These are phyloP conservation scores for Spizellomyces punctatus DNA, from an alignment of 192 early-diverging fungal species.

Conservation along the genomic window DNA sequence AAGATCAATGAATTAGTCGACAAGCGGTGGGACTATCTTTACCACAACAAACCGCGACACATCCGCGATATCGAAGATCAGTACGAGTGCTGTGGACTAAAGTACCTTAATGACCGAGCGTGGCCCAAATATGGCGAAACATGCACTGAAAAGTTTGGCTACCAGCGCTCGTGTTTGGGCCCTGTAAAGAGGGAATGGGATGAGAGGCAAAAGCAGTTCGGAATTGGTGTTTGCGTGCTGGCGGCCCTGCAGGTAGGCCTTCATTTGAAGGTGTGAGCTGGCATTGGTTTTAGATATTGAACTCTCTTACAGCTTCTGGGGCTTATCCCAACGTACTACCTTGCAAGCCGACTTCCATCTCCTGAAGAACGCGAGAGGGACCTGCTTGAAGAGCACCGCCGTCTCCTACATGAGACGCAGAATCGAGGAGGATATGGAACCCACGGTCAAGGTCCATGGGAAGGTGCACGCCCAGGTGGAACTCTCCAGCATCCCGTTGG, in stretches of 20 bases:
- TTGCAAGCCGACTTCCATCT: constrained; percentile 17
- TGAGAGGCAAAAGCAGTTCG: constrained; percentile 29
- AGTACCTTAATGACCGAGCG: constrained; percentile 37
- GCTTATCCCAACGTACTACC: constrained; percentile 28
- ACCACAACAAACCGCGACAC: constrained; percentile 36
- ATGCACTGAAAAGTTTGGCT: constrained; percentile 37
- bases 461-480: background rate
- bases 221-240: constrained; percentile 12
- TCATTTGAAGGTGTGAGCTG: background rate
- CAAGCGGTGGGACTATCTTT: constrained; percentile 47
- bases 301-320: constrained; percentile 18
- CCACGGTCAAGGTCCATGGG: background rate
- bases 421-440: constrained; percentile 11
- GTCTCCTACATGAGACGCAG: constrained; percentile 13
- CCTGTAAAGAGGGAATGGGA: constrained; percentile 31
- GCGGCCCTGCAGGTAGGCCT: constrained; percentile 16
- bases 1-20: constrained; percentile 21
- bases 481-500: constrained; percentile 29
- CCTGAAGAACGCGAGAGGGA: constrained; percentile 14
- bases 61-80: constrained; percentile 49
- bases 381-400: constrained; percentile 27
- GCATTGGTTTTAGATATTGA: background rate
- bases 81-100: constrained; percentile 43
- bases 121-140: constrained; percentile 29
- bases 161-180: constrained; percentile 27